Base-by-base conservation (phyloP, 2,329 filamentous ascomycete genomes). In the Trichoderma endophyticum region DNA sequence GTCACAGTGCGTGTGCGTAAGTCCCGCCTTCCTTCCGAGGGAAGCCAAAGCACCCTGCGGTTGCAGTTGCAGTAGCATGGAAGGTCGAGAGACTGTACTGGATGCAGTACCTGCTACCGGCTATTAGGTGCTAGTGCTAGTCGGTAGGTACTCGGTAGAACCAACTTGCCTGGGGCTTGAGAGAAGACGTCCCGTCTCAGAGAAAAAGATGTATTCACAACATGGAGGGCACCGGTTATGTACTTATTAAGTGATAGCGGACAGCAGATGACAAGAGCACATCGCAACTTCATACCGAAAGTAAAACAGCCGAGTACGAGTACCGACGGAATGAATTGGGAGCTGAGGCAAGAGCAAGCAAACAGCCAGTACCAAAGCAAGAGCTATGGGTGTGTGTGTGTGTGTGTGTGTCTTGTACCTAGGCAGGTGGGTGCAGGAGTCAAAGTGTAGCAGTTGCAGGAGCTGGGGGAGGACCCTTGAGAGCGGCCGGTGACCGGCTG, bases 11-110 rank as follows among this genome's bases (percentile, higher is more conserved):
- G 61, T 30, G 61, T 65, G 62, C 62, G 39, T 8, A 30, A 32
- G 62, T 65, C 43, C 62, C 63, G 63, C 63, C 63, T 66, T 66
- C 63, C 63, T 56, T 56, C 43, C 63, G 48, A 34, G 24, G 62
- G 39, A 39, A 21, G 62, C 62, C 62, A 48, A 48, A 48, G 61
- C 61, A 48, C 61, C 21, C 57, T 24, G 30, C 30, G 57, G 28
- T 59, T 61, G 59, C 32, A 48, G 26, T 43, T 61, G 59, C 32
- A 48, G 26, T 43, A 43, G 62, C 36, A 54, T 32, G 62, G 62
- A 65, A 51, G 39, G n/a, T 43, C 43, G 4, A 21, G 43, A 21
- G 43, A 51, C 43, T 51, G n/a, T 21, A 43, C n/a, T 51, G 39
- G 39, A 18, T 1, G 15, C 36, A 18, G 36, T 39, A 39, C 36